These are phyloP conservation scores for Arachis hypogaea DNA, from an alignment of 306 rosid genomes.

Conservation along the genomic window DNA sequence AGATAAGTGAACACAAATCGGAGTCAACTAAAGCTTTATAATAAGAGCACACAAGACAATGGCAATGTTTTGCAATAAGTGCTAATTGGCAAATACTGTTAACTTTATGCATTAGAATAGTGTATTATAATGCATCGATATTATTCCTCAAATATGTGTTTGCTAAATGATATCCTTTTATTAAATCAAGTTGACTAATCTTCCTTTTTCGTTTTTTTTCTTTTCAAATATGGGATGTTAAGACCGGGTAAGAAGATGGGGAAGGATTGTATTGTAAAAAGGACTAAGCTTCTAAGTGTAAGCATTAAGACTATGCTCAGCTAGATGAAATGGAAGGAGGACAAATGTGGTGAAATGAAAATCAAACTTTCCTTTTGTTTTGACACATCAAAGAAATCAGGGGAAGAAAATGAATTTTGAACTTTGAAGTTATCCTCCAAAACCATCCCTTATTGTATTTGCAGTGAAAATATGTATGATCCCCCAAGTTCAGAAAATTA, in stretches of 20 bases:
- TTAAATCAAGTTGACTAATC: neutral
- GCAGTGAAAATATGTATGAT: neutral
- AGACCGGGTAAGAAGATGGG: too few species aligned
- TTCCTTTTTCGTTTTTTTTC: too few species aligned
- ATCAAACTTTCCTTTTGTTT: neutral
- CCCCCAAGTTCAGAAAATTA: slow-evolving; percentile 6
- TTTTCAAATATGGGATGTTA: too few species aligned
- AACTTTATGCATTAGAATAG: too few species aligned
- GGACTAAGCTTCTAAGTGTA: slow-evolving; percentile 6
- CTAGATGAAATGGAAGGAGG: slow-evolving; percentile 3
- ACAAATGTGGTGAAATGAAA: neutral
- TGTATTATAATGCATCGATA: slow-evolving; percentile 17
- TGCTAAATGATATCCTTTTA: slow-evolving; percentile 17
- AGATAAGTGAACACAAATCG: slow-evolving; percentile 35
- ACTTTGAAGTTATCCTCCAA: slow-evolving; percentile 21
- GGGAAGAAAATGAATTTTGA: slow-evolving; percentile 1
- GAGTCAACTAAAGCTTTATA: slow-evolving; percentile 20
- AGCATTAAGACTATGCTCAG: neutral
- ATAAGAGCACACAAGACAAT: neutral
- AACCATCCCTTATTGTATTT: neutral
- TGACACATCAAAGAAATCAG: neutral
- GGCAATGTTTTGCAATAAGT: slow-evolving; percentile 5
- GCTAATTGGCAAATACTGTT: neutral
- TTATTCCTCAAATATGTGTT: slow-evolving; percentile 12
- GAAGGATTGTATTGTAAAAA: neutral